Base-by-base conservation (phyloP, 1,284 basidiomycete species). In the Rhodotorula mucilaginosa region DNA sequence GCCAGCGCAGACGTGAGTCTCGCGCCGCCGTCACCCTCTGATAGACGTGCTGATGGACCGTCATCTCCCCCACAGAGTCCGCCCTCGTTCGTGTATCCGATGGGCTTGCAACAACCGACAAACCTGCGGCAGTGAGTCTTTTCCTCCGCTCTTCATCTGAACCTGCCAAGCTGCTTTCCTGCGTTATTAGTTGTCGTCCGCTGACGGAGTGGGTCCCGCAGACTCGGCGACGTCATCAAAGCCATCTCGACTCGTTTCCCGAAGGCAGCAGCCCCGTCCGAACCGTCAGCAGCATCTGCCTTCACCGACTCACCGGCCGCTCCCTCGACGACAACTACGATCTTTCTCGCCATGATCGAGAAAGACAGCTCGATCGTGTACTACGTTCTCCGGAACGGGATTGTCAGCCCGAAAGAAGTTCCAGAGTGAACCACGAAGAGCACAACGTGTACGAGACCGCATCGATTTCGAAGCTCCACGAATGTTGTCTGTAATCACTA, bases 371-470 rank as follows among this genome's bases (percentile, higher is more conserved):
- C 73, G 46, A 73, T 77, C 29, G 77, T 78, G 2, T 78, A 78
- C 65, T 78, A 78, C 64, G 76, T 76, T 21, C 63, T 78, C 18
- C 64, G 59, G 46, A 31, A 69, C 16, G 77, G 77, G 15, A 76
- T 78, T 61, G 75, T 77, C 21, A 74, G 72, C 31, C 77, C 77
- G 19, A 74, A 76, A 59, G 77, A 78, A 58, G 77, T 77, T 21
- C 76, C 76, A 2, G 77, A 77, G 49, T 77, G 39, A 46, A 44
- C 16, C 21, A 7, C 1, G 34, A 16, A 16, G 47, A 39, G 58
- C 58, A 21, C 34, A 4, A 19, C 0, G 6, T 13, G n/a, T 26
- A 31, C n/a, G 29, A 44, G 19, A 29, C 15, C 8, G 57, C 18
- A 26, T 29, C 26, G 54, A n/a, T 18, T 39, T 23, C 31, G 59